These are phyloP conservation scores for Lentinula sp. DNA, from an alignment of 768 basidiomycete genomes.

Conservation along the genomic window DNA sequence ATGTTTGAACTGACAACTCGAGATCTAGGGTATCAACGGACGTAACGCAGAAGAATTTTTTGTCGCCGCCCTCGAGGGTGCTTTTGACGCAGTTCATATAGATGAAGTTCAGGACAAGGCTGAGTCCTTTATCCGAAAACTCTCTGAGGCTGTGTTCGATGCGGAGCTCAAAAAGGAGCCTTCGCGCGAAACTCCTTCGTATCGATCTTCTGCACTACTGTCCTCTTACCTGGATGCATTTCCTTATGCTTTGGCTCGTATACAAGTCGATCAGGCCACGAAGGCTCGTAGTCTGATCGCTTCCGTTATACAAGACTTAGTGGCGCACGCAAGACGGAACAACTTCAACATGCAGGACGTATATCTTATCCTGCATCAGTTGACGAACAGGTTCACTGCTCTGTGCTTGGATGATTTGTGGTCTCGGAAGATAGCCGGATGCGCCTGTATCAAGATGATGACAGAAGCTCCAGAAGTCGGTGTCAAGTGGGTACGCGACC, in stretches of 20 bases:
- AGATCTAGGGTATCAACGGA: slow-evolving; percentile 55
- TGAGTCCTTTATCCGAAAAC: slow-evolving; percentile 59
- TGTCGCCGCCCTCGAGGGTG: slow-evolving; percentile 59
- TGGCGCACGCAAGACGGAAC: slow-evolving; percentile 43
- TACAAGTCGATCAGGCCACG: slow-evolving; percentile 51
- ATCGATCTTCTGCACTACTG: slow-evolving; percentile 49
- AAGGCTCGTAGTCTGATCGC: slow-evolving; percentile 57
- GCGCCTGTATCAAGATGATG: slow-evolving; percentile 78
- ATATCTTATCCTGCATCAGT: slow-evolving; percentile 67
- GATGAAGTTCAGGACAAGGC: slow-evolving; percentile 67
- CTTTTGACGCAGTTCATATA: slow-evolving; percentile 71
- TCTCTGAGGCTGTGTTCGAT: slow-evolving; percentile 68
- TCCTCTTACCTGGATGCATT: slow-evolving; percentile 77
- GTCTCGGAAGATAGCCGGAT: slow-evolving; percentile 86
- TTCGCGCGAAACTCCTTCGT: slow-evolving; percentile 48
- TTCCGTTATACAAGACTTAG: slow-evolving; percentile 60
- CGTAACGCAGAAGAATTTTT: slow-evolving; percentile 76
- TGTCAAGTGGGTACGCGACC: slow-evolving; percentile 74
- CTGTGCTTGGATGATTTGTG: slow-evolving; percentile 90
- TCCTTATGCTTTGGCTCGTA: slow-evolving; percentile 67
- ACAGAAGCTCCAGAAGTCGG: slow-evolving; percentile 65
- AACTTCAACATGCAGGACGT: slow-evolving; percentile 49
- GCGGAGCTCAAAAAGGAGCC: slow-evolving; percentile 63
- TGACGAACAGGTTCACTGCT: slow-evolving; percentile 77
- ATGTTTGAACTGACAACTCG: slow-evolving; percentile 3